These are phyloP conservation scores for Metschnikowia amazonensis DNA, from an alignment of 805 yeast species.

Conservation along the genomic window DNA sequence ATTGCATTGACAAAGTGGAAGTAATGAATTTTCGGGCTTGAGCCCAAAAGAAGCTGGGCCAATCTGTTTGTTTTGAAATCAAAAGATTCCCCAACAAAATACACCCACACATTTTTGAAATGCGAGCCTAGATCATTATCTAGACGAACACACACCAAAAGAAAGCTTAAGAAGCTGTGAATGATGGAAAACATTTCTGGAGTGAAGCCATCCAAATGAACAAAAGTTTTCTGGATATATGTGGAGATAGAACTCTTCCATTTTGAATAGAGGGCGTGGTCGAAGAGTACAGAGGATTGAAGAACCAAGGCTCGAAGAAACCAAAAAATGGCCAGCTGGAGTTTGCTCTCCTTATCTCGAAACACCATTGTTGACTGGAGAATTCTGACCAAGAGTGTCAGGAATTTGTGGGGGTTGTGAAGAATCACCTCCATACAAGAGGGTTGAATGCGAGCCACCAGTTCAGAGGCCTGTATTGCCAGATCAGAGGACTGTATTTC, in stretches of 20 bases:
- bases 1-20: neutral
- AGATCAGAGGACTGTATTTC: neutral
- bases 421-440: slow-evolving; percentile 14
- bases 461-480: neutral
- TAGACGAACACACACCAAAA: slow-evolving; percentile 8
- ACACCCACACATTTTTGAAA: slow-evolving; percentile 4
- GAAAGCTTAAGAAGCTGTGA: slow-evolving; percentile 11
- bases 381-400: slow-evolving; percentile 26
- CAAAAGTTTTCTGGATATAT: slow-evolving; percentile 15
- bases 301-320: slow-evolving; percentile 15
- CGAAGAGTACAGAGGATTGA: slow-evolving; percentile 1
- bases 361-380: slow-evolving; percentile 21
- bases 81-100: slow-evolving; percentile 2
- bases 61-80: slow-evolving; percentile 6
- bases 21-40: neutral
- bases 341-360: slow-evolving; percentile 15
- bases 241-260: slow-evolving; percentile 21
- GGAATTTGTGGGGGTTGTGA: slow-evolving; percentile 22
- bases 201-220: neutral
- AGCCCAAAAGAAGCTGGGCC: slow-evolving; percentile 5
- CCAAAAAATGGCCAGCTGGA: slow-evolving; percentile 14
- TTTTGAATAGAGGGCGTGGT: slow-evolving; percentile 11
- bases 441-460: too few relatives aligned
- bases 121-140: neutral
- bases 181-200: neutral